Evolutionary conservation across 1,284 basidiomycete genomes (phyloP).

Genomic region (Sanguinoderma infundibulare): DNA sequence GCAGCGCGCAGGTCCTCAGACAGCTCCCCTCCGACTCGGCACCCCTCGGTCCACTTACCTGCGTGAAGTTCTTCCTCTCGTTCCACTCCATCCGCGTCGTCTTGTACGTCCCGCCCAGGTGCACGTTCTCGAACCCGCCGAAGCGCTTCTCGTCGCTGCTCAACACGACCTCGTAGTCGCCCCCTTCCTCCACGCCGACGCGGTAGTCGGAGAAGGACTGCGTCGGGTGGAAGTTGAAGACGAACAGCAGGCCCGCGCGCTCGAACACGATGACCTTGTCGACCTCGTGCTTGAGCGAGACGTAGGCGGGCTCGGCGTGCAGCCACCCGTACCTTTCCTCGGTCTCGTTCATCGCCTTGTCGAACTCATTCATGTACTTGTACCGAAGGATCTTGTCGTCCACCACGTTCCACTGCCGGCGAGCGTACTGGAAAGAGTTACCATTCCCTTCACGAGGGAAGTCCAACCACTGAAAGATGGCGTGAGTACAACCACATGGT

Average conservation of each 20-base stretch:
- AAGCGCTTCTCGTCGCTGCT: slow-evolving; percentile 87
- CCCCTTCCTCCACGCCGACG: slow-evolving; percentile 85
- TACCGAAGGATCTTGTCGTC: slow-evolving; percentile 89
- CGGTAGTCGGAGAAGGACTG: slow-evolving; percentile 93
- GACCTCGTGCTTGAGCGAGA: slow-evolving; percentile 90
- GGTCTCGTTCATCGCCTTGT: slow-evolving; percentile 89
- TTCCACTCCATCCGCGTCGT: slow-evolving; percentile 95
- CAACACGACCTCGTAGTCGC: slow-evolving; percentile 86
- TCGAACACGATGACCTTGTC: slow-evolving; percentile 96
- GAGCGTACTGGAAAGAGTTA: slow-evolving; percentile 95
- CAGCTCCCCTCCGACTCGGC: neutral
- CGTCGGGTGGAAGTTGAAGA: slow-evolving; percentile 96
- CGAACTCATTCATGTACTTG: slow-evolving; percentile 92
- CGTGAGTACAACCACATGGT: neutral
- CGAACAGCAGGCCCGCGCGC: slow-evolving; percentile 89
- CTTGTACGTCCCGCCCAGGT: slow-evolving; percentile 67
- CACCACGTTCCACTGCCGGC: slow-evolving; percentile 94
- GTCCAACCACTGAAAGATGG: slow-evolving; percentile 84
- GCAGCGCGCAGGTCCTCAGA: slow-evolving; percentile 19
- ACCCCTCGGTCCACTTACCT: slow-evolving; percentile 54
- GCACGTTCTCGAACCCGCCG: slow-evolving; percentile 88
- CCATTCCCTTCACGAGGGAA: slow-evolving; percentile 96
- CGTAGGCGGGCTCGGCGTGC: slow-evolving; percentile 83
- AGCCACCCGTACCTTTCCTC: slow-evolving; percentile 89
- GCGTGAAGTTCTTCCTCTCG: slow-evolving; percentile 84